Base-by-base conservation (phyloP, 2,329 filamentous ascomycete species). In the Lachnellula hyalina region DNA sequence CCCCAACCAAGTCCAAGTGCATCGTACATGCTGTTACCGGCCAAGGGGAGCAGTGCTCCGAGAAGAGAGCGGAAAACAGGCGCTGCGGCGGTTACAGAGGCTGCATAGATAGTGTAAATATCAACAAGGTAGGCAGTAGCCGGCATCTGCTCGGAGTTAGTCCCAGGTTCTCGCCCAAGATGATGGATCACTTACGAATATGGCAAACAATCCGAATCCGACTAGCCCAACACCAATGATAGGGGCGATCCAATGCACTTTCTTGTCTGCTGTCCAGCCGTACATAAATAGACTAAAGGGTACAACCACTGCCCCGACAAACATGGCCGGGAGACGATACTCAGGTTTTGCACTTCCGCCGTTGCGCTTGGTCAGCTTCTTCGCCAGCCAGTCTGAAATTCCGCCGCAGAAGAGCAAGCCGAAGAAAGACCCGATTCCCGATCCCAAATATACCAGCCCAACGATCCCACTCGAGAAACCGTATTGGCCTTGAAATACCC, bases 331-430 rank as follows among this genome's bases (percentile, higher is more conserved):
- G 0, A 77, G 64, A 1, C 75, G 70, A 65, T 73, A 63, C 58
- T 76, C 74, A 1, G 73, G 73, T 53, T 23, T 47, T 6, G 44
- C 34, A 15, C 17, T 42, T 17, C 50, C 38, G 5, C 53, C 50
- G n/a, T 73, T 67, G 4, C 77, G 73, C 52, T 81, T 23, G n/a
- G 41, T 79, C 1, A 78, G 78, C 1, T 71, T 72, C 50, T 75
- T 65, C 52, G 79, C 62, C n/a, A 81, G 61, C n/a, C 57, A 53
- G 44, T 67, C 65, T 42, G 59, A 61, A 47, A 65, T 46, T 23
- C 57, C 17, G 5, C 61, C 63, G 34, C 62, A 53, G 17, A 59
- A 52, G 2, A 60, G 46, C 28, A 66, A 56, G 4, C 62, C 63
- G 5, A 60, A 25, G 5, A 44, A 11, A 44, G 21, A 44, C 41